Conservation (phyloP, 306 rosid genomes). For the Myrica gale region DNA sequence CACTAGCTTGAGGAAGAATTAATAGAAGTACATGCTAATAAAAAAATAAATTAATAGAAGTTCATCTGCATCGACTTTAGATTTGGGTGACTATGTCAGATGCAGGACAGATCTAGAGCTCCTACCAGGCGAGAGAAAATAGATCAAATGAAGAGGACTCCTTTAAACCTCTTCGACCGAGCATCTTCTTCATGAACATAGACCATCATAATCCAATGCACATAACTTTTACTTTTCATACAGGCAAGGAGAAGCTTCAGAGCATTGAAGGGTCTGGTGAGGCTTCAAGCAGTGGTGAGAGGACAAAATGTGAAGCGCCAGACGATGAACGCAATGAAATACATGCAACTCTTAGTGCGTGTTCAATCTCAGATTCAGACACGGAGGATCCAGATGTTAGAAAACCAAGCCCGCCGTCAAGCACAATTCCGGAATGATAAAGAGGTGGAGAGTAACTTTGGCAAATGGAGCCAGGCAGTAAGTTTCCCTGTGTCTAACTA, state of each 20-base stretch:
- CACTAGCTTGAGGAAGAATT: neutral
- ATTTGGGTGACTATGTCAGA: neutral
- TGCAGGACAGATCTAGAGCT: neutral
- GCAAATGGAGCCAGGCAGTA: conserved; percentile 69
- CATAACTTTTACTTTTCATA: conserved; percentile 26
- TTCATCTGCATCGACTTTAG: neutral
- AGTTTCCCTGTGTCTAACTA: conserved; percentile 27
- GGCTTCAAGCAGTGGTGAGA: conserved; percentile 98
- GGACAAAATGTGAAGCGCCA: conserved; percentile 99
- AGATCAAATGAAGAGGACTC: neutral
- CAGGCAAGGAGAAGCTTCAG: conserved; percentile 94
- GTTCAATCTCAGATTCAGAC: conserved; percentile 96
- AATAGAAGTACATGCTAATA: neutral
- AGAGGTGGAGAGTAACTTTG: conserved; percentile 57
- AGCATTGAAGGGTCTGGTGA: conserved; percentile 90
- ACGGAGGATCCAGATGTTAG: conserved; percentile 87
- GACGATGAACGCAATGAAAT: conserved; percentile 87
- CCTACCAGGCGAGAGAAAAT: neutral
- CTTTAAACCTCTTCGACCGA: neutral
- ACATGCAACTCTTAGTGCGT: conserved; percentile 90
- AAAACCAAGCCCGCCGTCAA: conserved; percentile 76
- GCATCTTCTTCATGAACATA: conserved; percentile 11
- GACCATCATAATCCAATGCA: conserved; percentile 11
- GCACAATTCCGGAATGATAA: conserved; percentile 66
- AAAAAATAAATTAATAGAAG: neutral